Base-by-base conservation (phyloP, 2,329 filamentous ascomycete species). In the Daldinia sp. region DNA sequence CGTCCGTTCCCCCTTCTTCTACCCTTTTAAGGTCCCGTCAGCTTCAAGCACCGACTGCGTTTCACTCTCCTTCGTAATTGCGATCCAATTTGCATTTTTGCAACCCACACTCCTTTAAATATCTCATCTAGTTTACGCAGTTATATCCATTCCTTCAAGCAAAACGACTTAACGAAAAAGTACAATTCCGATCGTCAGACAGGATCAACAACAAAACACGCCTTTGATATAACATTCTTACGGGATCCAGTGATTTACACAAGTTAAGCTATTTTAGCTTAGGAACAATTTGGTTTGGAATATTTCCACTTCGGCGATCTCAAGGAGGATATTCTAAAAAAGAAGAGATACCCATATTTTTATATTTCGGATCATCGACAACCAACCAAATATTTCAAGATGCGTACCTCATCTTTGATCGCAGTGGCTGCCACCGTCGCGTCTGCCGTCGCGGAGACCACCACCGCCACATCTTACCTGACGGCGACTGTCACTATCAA, bases 401-500 rank as follows among this genome's bases (percentile, higher is more conserved):
- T 78, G 77, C 74, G 68, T 41, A 70, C 70, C 63, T 75, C 76
- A 50, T 74, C 68, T 10, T 30, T 77, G 42, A 37, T 77, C 57
- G 67, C 76, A 57, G 58, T 78, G 72, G 75, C 71, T 68, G 74
- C 71, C 48, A 60, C 73, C 69, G 75, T 71, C 73, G 57, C 73
- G 65, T 73, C 76, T 48, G 76, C 71, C 26, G 63, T 72, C 54
- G 75, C 75, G 64, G 73, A 76, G 30, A 77, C 73, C 55, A 76
- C 74, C 15, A 78, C 75, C 30, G 75, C 70, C 63, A 78, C 75
- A 3, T 65, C 71, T 28, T 75, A 74, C 66, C 63, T 78, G 53
- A 77, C 75, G 1, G 74, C 74, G 15, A 75, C 73, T 9, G 69
- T 78, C 68, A 77, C 76, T 23, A 74, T 78, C 50, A 76, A 74